Percentiles rank a stretch among this genome's conserved stretches.
Evolutionary conservation across 768 basidiomycete species (phyloP).

Genomic region (Tylopilus subfusipes): DNA sequence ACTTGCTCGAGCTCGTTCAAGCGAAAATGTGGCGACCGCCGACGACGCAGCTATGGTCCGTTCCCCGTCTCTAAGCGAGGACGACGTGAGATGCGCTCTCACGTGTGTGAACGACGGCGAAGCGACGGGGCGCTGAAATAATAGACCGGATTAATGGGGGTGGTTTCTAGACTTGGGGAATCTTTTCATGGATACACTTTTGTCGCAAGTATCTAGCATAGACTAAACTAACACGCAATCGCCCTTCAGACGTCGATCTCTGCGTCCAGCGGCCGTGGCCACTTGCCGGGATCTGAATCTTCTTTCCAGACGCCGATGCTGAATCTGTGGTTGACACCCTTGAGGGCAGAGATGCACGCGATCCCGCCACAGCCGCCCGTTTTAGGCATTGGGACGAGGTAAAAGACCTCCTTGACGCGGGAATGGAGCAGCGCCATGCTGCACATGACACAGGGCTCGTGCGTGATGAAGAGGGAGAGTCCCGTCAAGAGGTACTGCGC

Average conservation of each 20-base stretch:
- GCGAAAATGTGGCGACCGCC: conserved; percentile 56
- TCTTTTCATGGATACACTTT: background rate
- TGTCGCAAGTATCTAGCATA: conserved; percentile 4
- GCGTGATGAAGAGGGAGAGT: conserved; percentile 80
- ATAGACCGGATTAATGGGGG: background rate
- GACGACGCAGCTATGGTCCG: background rate
- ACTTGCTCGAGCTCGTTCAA: conserved; percentile 47
- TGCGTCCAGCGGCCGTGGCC: conserved; percentile 17
- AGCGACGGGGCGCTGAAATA: background rate
- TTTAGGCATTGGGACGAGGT: conserved; percentile 63
- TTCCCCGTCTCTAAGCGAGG: conserved; percentile 17
- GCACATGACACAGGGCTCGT: conserved; percentile 98
- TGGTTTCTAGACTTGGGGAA: background rate
- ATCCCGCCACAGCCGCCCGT: conserved; percentile 87
- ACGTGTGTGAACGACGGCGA: background rate
- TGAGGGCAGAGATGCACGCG: conserved; percentile 72
- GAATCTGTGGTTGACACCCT: conserved; percentile 89
- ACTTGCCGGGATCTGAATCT: conserved; percentile 1
- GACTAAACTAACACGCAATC: background rate
- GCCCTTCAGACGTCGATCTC: conserved; percentile 29
- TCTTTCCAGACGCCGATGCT: conserved; percentile 65
- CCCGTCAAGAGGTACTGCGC: conserved; percentile 86
- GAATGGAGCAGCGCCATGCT: conserved; percentile 95
- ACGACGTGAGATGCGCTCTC: conserved; percentile 1
- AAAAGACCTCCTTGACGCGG: conserved; percentile 84